Evolutionary conservation across 768 basidiomycete species (phyloP), one percentile per base, ranked within the genome.

Genomic region (Chlorophyllum brunneum): DNA sequence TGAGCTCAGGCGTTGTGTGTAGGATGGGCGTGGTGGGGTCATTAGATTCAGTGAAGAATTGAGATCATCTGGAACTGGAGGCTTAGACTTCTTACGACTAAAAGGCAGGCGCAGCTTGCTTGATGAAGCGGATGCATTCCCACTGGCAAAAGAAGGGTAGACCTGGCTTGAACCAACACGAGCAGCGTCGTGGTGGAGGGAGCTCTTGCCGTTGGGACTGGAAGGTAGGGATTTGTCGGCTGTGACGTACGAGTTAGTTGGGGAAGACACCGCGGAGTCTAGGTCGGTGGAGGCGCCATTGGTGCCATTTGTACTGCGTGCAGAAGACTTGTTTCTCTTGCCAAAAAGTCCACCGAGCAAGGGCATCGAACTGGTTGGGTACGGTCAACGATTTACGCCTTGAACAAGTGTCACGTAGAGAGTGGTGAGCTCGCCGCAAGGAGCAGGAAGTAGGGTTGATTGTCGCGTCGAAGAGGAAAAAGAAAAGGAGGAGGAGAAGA

Each of bases 91-190:
- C 63, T 70, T 75, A 29, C 73, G 68, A 30, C 64, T 55, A 54
- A 77, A 77, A 15, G 68, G 65, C 20, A 76, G 62, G 1, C 70
- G 68, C 10, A 74, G 61, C 57, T 65, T 72, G 58, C 64, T 65
- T 34, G 60, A 27, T 46, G 63, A 46, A 46, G 61, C 48, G 23
- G 64, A 56, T 37, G 67, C 55, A 31, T 63, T 38, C 34, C 58
- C 55, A 49, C 51, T 27, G 48, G 57, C 46, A 42, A 59, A 16
- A 52, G 59, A 55, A 48, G 63, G 58, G 52, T 68, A 65, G 43
- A 56, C 62, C 24, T 57, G 50, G 5, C 53, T 48, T 13, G 51
- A 57, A 38, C 52, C 58, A 26, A 54, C 55, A 31, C 56, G 61
- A 38, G 56, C 56, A 34, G 62, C 42, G 16, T 63, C 62, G 37